phyloP scores from a whole-genome alignment of 148 eudicot genomes.

The Diospyros kaki region DNA sequence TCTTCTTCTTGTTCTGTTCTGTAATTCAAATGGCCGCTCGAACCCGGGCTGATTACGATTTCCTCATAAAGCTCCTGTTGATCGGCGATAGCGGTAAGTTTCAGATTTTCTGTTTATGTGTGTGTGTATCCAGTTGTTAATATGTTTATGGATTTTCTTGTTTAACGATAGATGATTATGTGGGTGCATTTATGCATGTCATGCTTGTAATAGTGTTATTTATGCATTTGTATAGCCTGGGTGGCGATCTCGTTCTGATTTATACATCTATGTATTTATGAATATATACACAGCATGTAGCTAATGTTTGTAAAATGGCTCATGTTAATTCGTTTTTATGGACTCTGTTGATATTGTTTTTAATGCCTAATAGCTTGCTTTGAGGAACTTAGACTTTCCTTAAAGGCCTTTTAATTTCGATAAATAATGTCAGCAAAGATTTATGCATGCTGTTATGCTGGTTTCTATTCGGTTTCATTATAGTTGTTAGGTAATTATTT shows the following conservation, averaged over 20 bases:
- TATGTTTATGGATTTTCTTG: background rate
- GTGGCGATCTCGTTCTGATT: background rate
- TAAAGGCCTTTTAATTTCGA: too few species aligned
- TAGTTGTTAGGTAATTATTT: too few species aligned
- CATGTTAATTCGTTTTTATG: too few species aligned
- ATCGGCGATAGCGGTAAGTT: slow-evolving; percentile 57
- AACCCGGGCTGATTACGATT: slow-evolving; percentile 67
- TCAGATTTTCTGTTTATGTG: background rate
- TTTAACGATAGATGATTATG: too few species aligned
- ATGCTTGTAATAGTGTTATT: background rate
- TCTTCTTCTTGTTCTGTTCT: background rate
- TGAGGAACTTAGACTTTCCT: background rate
- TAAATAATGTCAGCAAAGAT: too few species aligned
- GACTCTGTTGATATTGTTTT: too few species aligned
- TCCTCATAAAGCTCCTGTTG: slow-evolving; percentile 56
- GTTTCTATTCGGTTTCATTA: too few species aligned
- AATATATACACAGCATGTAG: too few species aligned
- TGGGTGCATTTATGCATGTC: background rate
- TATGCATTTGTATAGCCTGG: background rate
- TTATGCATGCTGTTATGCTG: too few species aligned
- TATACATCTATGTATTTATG: too few species aligned
- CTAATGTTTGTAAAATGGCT: too few species aligned
- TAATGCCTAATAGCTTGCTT: background rate
- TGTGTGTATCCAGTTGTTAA: background rate
- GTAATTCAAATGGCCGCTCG: slow-evolving; percentile 52